These are phyloP conservation scores for Rhizomucor miehei DNA, from an alignment of 371 early-diverging fungal genomes.

Conservation along the genomic window DNA sequence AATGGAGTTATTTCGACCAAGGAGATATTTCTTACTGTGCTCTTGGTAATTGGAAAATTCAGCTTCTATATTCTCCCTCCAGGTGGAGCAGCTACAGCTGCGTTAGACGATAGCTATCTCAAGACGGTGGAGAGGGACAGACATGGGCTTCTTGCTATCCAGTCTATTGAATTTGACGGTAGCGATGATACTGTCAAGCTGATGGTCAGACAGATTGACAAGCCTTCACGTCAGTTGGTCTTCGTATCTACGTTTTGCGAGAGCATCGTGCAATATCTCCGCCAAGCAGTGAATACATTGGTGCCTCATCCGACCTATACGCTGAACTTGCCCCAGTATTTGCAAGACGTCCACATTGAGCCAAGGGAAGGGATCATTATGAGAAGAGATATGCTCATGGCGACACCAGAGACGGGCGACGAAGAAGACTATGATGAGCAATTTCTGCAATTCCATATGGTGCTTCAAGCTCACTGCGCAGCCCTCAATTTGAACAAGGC, in stretches of 20 bases:
- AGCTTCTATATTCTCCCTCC: conserved; percentile 37
- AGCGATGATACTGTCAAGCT: conserved; percentile 36
- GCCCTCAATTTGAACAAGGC: conserved; percentile 40
- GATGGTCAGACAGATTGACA: conserved; percentile 21
- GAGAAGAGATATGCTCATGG: no score
- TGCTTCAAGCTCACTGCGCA: conserved; percentile 36
- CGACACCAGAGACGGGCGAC: background rate
- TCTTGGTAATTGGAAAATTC: conserved; percentile 40
- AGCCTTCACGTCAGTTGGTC: conserved; percentile 19
- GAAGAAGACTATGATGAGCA: conserved; percentile 4
- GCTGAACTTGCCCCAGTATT: conserved; percentile 13
- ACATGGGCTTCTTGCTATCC: conserved; percentile 34
- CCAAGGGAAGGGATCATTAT: background rate
- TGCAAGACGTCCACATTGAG: conserved; percentile 6
- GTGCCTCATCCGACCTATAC: conserved; percentile 14
- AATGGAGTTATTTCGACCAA: conserved; percentile 10
- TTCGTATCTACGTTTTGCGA: conserved; percentile 33
- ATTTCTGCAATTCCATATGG: conserved; percentile 11
- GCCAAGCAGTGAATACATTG: conserved; percentile 29
- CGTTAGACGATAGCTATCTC: conserved; percentile 20
- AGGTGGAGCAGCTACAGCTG: conserved; percentile 3
- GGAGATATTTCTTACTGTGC: conserved; percentile 28
- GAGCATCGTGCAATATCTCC: conserved; percentile 27
- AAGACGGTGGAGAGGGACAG: conserved; percentile 37
- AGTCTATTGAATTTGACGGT: conserved; percentile 21